phyloP scores from a whole-genome alignment of 352 stramenopile genomes.

The Hyaloperonospora arabidopsidis region DNA sequence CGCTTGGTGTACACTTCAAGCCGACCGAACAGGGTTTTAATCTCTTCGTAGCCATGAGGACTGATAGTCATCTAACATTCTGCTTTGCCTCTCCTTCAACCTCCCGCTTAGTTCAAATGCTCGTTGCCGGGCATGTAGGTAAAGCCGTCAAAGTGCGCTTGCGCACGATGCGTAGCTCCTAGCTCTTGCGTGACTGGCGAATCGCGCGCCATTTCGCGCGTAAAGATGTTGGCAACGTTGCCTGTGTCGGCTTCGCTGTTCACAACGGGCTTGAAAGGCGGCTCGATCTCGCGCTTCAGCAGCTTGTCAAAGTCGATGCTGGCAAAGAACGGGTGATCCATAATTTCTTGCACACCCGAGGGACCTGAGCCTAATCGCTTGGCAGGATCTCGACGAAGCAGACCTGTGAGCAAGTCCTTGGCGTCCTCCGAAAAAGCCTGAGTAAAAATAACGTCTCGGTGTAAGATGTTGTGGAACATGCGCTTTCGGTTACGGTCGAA shows the following conservation, averaged over 20 bases:
- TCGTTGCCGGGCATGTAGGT: slow-evolving; percentile 83
- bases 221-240: slow-evolving; percentile 87
- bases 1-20: slow-evolving; percentile 15
- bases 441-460: slow-evolving; percentile 82
- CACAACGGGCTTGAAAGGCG: slow-evolving; percentile 82
- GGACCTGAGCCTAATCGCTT: slow-evolving; percentile 76
- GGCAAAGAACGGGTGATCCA: slow-evolving; percentile 85
- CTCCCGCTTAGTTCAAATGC: slow-evolving; percentile 43
- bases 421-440: slow-evolving; percentile 84
- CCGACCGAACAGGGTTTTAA: slow-evolving; percentile 15
- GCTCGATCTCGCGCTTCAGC: slow-evolving; percentile 72
- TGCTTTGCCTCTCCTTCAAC: slow-evolving; percentile 5
- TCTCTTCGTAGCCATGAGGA: slow-evolving; percentile 15
- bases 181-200: slow-evolving; percentile 83
- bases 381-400: slow-evolving; percentile 77
- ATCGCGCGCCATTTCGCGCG: slow-evolving; percentile 76
- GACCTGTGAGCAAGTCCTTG: slow-evolving; percentile 67
- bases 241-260: slow-evolving; percentile 73
- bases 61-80: slow-evolving; percentile 30
- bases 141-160: slow-evolving; percentile 90
- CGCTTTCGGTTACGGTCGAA: slow-evolving; percentile 92
- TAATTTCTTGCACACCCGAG: slow-evolving; percentile 83
- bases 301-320: slow-evolving; percentile 82
- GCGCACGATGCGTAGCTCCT: slow-evolving; percentile 68
- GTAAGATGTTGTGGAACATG: slow-evolving; percentile 93